Evolutionary conservation across 2,329 filamentous ascomycete genomes (phyloP).

Genomic region (Thyridium curvatum): DNA sequence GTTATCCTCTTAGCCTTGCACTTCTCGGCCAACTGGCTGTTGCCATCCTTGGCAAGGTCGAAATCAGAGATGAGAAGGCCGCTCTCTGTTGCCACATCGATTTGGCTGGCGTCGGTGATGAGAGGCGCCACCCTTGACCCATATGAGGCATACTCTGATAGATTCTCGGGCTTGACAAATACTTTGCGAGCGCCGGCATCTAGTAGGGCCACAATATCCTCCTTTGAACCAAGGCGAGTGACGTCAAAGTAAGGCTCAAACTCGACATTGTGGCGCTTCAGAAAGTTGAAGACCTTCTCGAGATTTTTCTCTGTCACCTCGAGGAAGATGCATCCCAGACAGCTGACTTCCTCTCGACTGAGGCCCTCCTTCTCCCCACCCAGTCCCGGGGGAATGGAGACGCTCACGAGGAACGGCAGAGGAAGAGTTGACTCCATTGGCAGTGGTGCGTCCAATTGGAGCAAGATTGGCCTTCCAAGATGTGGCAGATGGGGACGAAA

Average conservation of each 20-base stretch:
- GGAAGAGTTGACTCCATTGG: constrained; percentile 61
- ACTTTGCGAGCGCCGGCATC: constrained; percentile 81
- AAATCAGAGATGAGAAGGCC: constrained; percentile 49
- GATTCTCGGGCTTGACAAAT: constrained; percentile 68
- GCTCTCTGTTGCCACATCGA: constrained; percentile 29
- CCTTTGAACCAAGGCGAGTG: constrained; percentile 57
- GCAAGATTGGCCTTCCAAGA: too few relatives aligned
- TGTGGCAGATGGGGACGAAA: too few relatives aligned
- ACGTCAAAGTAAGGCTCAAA: constrained; percentile 71
- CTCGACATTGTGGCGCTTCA: constrained; percentile 42
- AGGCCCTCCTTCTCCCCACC: constrained; percentile 43
- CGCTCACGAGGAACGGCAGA: constrained; percentile 55
- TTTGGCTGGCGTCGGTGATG: constrained; percentile 20
- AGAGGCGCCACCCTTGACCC: constrained; percentile 49
- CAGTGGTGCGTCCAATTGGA: constrained; percentile 7
- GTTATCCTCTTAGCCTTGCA: constrained; percentile 38
- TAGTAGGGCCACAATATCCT: constrained; percentile 74
- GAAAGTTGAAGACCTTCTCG: constrained; percentile 37
- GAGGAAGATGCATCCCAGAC: constrained; percentile 54
- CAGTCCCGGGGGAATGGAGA: constrained; percentile 44
- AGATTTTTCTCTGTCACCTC: constrained; percentile 35
- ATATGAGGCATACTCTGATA: constrained; percentile 51
- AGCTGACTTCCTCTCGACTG: constrained; percentile 48
- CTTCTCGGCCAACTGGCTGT: constrained; percentile 14
- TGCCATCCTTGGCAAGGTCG: constrained; percentile 34